phyloP scores from a whole-genome alignment of 768 basidiomycete genomes.

The Collybia sp. region DNA sequence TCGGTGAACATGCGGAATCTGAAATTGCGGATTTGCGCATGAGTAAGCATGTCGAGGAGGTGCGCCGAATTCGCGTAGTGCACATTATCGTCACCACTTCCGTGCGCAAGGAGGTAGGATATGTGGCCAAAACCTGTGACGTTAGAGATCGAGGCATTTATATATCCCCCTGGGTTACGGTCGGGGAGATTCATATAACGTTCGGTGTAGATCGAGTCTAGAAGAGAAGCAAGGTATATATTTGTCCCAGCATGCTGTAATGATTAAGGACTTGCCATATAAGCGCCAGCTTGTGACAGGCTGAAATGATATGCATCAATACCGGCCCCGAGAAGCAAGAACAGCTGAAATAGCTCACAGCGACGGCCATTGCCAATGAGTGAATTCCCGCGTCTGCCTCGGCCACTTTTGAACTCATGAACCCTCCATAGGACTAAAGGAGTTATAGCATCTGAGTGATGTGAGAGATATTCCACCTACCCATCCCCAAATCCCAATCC shows the following conservation, averaged over 20 bases:
- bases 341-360: conserved; percentile 45
- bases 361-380: conserved; percentile 86
- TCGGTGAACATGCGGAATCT: conserved; percentile 97
- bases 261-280: conserved; percentile 49
- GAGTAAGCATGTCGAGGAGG: conserved; percentile 89
- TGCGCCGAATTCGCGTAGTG: conserved; percentile 91
- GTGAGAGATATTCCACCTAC: conserved; percentile 37
- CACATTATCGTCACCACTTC: conserved; percentile 95
- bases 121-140: conserved; percentile 82
- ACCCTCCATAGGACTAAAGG: conserved; percentile 88
- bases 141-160: conserved; percentile 82
- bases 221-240: neutral
- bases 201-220: conserved; percentile 96
- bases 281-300: conserved; percentile 87
- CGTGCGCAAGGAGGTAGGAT: conserved; percentile 85
- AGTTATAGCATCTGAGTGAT: neutral
- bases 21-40: conserved; percentile 64
- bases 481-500: conserved; percentile 99
- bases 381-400: conserved; percentile 90
- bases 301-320: conserved; percentile 23
- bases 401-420: conserved; percentile 89
- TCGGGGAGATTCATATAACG: conserved; percentile 90
- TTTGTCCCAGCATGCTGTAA: too few relatives aligned
- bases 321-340: conserved; percentile 2
- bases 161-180: conserved; percentile 81